Percentiles rank a stretch among this genome's conserved stretches.
phyloP scores from a whole-genome alignment of 2,329 filamentous ascomycete species.

The Cytospora chrysosperma region DNA sequence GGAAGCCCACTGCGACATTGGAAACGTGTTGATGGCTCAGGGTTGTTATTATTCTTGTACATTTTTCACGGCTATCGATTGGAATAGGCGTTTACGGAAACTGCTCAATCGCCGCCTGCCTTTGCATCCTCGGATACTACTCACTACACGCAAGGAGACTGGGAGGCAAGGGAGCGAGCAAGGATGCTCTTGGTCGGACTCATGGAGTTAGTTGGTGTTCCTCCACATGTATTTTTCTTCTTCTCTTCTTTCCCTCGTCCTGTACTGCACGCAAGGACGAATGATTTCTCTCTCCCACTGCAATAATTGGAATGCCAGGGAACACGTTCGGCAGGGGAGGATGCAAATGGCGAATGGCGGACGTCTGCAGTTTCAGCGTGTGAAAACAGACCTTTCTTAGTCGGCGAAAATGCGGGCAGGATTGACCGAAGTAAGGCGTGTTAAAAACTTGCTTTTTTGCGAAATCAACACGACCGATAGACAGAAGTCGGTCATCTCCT shows the following conservation, averaged over 20 bases:
- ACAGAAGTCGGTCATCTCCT: constrained; percentile 18
- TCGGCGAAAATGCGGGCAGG: neutral
- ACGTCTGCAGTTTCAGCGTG: constrained; percentile 6
- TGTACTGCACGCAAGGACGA: constrained; percentile 4
- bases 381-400: neutral
- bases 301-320: constrained; percentile 5
- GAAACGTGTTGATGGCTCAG: constrained; percentile 12
- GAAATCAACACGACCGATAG: constrained; percentile 15
- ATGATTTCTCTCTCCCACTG: neutral
- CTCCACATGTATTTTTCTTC: neutral
- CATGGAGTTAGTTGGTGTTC: neutral
- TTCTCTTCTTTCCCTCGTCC: neutral
- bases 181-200: neutral
- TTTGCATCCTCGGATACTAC: neutral
- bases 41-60: constrained; percentile 20
- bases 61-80: constrained; percentile 19
- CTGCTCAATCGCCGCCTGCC: neutral
- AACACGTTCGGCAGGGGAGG: neutral
- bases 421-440: constrained; percentile 7
- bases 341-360: neutral
- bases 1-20: constrained; percentile 3
- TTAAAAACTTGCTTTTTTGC: constrained; percentile 15
- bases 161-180: neutral
- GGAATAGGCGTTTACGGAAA: constrained; percentile 19
- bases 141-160: neutral